Base-by-base conservation (phyloP, 164 flowering plant species). In the Vitis vinifera region DNA sequence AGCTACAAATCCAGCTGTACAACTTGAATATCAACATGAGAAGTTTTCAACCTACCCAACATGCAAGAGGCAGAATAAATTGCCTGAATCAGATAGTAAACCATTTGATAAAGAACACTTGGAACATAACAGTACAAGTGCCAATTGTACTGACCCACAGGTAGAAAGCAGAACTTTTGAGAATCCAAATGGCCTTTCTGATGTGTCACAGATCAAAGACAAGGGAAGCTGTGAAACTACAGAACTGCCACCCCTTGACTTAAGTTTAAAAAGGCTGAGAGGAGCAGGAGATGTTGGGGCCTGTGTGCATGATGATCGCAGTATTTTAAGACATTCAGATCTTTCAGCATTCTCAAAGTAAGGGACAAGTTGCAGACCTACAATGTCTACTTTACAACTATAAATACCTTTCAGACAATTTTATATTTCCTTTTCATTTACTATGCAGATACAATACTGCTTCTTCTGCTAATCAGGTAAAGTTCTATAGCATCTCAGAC, bases 321-420 rank as follows among this genome's bases (percentile, higher is more conserved):
- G 71, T 73, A 79, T 83, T 66, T 72, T 91, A 78, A 83, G 91
- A 71, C 94, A 78, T 78, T 92, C 98, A 30, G 87, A 85, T 67
- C 73, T 74, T 55, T 92, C 96, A 59, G 94, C 98, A 67, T 89
- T 89, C 78, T 87, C 97, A 73, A 91, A 87, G 93, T 91, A 73
- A 72, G 84, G 17, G 49, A 29, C 64, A 9, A 14, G 14, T 59
- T 75, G 19, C 49, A 29, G 48, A 17, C 59, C 31, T 62, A 47
- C 44, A 19, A 14, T n/a, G 9, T 27, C 15, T 17, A 62, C 8
- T 70, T 66, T 30, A 66, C 3, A 52, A 4, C 27, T 7, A 29
- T 30, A 55, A 29, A 4, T 31, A 23, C 27, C 9, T 47, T 67
- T 62, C 16, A 44, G 5, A 8, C 13, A 44, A 23, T 7, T 47